These are phyloP conservation scores for Cryomyces antarcticus DNA, from an alignment of 495 filamentous ascomycete species.

Conservation along the genomic window DNA sequence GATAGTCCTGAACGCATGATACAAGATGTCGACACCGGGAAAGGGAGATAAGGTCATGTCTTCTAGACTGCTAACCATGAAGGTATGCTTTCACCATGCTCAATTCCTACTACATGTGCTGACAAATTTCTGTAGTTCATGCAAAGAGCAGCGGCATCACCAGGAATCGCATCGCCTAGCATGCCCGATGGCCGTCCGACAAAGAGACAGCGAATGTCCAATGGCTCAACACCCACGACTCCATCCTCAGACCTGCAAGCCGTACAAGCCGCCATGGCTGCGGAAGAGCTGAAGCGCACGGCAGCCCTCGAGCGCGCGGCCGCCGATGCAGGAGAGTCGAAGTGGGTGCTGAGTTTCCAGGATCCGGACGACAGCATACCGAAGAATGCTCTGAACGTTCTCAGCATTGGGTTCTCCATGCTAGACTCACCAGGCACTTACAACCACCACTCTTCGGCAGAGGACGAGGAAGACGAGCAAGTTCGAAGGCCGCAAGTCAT, in stretches of 20 bases:
- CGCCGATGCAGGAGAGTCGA: slow-evolving; percentile 59
- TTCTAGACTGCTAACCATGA: slow-evolving; percentile 81
- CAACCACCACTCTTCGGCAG: slow-evolving; percentile 3
- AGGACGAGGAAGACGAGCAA: slow-evolving; percentile 5
- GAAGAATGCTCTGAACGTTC: slow-evolving; percentile 12
- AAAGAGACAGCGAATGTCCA: slow-evolving; percentile 27
- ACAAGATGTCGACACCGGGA: slow-evolving; percentile 14
- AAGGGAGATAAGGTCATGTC: slow-evolving; percentile 58
- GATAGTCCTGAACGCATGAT: too few species aligned
- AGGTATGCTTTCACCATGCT: slow-evolving; percentile 25
- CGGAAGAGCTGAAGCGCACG: slow-evolving; percentile 54
- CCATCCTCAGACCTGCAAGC: slow-evolving; percentile 23
- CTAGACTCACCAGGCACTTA: slow-evolving; percentile 13
- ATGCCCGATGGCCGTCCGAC: slow-evolving; percentile 22
- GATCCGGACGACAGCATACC: not conserved
- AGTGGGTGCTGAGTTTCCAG: slow-evolving; percentile 57
- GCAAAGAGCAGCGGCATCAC: slow-evolving; percentile 61
- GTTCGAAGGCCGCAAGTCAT: too few species aligned
- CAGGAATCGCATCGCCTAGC: slow-evolving; percentile 4
- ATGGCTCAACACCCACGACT: slow-evolving; percentile 9
- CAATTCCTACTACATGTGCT: not conserved
- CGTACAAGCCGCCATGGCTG: slow-evolving; percentile 47
- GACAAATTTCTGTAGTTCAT: slow-evolving; percentile 43
- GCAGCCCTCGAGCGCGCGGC: slow-evolving; percentile 50
- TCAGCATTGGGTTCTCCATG: slow-evolving; percentile 23